phyloP scores from a whole-genome alignment of 805 yeast species.

The Cyberlindnera veronae region DNA sequence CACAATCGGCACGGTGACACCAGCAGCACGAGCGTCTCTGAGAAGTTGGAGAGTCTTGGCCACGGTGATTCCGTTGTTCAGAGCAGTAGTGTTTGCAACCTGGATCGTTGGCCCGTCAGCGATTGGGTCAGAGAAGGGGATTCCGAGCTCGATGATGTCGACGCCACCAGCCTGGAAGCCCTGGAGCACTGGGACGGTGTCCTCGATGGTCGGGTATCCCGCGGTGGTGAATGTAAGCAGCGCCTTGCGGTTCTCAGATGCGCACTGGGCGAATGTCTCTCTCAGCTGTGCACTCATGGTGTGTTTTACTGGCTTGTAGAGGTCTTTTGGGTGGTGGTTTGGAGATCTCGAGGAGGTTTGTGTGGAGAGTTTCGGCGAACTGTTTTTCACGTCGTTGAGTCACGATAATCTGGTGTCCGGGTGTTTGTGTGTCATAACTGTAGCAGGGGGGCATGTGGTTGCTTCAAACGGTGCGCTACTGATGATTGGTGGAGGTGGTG shows the following conservation, averaged over 20 bases:
- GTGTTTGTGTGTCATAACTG: background rate
- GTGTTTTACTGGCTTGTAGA: background rate
- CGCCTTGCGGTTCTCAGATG: slow-evolving; percentile 71
- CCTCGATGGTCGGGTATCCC: slow-evolving; percentile 86
- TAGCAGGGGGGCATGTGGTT: too few relatives aligned
- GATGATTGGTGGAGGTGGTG: too few relatives aligned
- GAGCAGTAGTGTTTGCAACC: slow-evolving; percentile 77
- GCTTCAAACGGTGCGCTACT: too few relatives aligned
- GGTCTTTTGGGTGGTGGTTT: background rate
- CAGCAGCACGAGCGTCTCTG: slow-evolving; percentile 68
- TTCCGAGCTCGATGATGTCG: slow-evolving; percentile 89
- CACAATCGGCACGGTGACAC: slow-evolving; percentile 84
- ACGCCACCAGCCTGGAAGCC: slow-evolving; percentile 95
- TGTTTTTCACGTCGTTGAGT: slow-evolving; percentile 2
- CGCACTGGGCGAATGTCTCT: slow-evolving; percentile 59
- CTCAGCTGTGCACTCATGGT: slow-evolving; percentile 39
- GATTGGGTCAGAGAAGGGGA: slow-evolving; percentile 97
- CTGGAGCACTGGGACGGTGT: slow-evolving; percentile 79
- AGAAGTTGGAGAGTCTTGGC: slow-evolving; percentile 67
- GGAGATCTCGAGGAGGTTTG: too few relatives aligned
- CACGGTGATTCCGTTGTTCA: slow-evolving; percentile 79
- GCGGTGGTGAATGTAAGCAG: slow-evolving; percentile 91
- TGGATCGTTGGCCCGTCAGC: slow-evolving; percentile 99
- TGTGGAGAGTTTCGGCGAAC: background rate
- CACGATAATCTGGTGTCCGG: slow-evolving; percentile 8